These are phyloP conservation scores for Diplocarpon mali DNA, from an alignment of 2,329 filamentous ascomycete species.

Conservation along the genomic window DNA sequence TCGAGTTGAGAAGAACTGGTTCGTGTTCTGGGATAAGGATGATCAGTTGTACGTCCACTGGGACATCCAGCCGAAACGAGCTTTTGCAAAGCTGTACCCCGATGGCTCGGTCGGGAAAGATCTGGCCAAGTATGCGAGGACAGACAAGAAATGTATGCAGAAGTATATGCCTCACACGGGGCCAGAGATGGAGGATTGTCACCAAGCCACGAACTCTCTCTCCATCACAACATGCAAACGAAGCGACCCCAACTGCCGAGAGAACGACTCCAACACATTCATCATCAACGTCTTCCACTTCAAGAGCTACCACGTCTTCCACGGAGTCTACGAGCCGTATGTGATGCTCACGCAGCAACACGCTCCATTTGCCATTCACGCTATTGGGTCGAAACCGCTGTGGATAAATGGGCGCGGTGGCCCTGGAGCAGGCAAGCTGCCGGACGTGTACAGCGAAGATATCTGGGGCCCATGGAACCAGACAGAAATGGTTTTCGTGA, in stretches of 20 bases:
- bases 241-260: constrained; percentile 33
- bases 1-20: constrained; percentile 50
- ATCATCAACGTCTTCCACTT: constrained; percentile 44
- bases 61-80: constrained; percentile 38
- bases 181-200: constrained; percentile 35
- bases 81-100: constrained; percentile 34
- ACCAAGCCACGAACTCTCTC: constrained; percentile 50
- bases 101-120: constrained; percentile 39
- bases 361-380: constrained; percentile 39
- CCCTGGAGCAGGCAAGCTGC: constrained; percentile 20
- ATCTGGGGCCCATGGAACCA: constrained; percentile 20
- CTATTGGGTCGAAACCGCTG: constrained; percentile 37
- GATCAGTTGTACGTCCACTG: constrained; percentile 40
- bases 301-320: constrained; percentile 38
- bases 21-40: constrained; percentile 44
- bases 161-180: constrained; percentile 34
- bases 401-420: constrained; percentile 42
- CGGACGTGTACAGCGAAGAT: constrained; percentile 1
- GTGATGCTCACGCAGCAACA: constrained; percentile 38
- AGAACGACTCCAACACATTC: constrained; percentile 39
- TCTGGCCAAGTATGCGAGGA: constrained; percentile 30
- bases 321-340: constrained; percentile 45
- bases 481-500: constrained; percentile 47
- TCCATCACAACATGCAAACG: constrained; percentile 42
- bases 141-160: constrained; percentile 36